Percentiles rank a stretch among this genome's conserved stretches.
phyloP scores from a whole-genome alignment of 495 filamentous ascomycete species.

The Corynascus novoguineensis region DNA sequence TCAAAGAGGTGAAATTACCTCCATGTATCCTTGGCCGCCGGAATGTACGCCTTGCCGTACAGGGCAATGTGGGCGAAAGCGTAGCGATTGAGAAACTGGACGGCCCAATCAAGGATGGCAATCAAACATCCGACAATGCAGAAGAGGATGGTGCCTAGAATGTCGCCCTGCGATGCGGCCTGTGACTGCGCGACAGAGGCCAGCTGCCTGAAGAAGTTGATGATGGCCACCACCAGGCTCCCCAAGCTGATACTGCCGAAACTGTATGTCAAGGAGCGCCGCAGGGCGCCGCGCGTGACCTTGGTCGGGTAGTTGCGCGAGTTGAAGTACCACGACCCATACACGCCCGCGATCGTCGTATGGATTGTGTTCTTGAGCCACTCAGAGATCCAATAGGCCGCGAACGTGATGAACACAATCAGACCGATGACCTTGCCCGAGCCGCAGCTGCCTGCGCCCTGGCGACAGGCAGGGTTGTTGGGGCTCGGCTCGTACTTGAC shows the following conservation, averaged over 20 bases:
- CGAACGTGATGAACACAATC: slow-evolving; percentile 81
- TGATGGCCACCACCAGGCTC: slow-evolving; percentile 77
- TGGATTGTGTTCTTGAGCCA: slow-evolving; percentile 91
- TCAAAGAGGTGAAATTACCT: slow-evolving; percentile 33
- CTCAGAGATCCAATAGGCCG: slow-evolving; percentile 86
- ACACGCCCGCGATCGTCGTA: slow-evolving; percentile 78
- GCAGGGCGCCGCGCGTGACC: slow-evolving; percentile 71
- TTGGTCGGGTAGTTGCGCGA: slow-evolving; percentile 63
- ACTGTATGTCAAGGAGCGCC: slow-evolving; percentile 75
- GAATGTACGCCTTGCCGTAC: slow-evolving; percentile 81
- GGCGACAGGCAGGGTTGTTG: slow-evolving; percentile 61
- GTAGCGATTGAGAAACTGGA: slow-evolving; percentile 74
- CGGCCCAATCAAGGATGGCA: slow-evolving; percentile 73
- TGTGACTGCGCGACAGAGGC: slow-evolving; percentile 66
- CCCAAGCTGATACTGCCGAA: slow-evolving; percentile 88
- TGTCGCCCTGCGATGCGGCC: slow-evolving; percentile 60
- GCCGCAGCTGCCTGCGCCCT: slow-evolving; percentile 62
- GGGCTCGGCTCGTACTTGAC: slow-evolving; percentile 66
- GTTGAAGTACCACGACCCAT: slow-evolving; percentile 90
- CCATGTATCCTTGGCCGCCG: slow-evolving; percentile 84
- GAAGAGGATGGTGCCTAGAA: slow-evolving; percentile 59
- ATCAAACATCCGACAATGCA: slow-evolving; percentile 73
- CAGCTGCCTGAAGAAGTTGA: slow-evolving; percentile 74
- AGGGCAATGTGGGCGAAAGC: slow-evolving; percentile 89
- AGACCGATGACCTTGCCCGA: slow-evolving; percentile 74